These are phyloP conservation scores for Phaeosphaeria sp. DNA, from an alignment of 2,329 filamentous ascomycete genomes.

Conservation along the genomic window DNA sequence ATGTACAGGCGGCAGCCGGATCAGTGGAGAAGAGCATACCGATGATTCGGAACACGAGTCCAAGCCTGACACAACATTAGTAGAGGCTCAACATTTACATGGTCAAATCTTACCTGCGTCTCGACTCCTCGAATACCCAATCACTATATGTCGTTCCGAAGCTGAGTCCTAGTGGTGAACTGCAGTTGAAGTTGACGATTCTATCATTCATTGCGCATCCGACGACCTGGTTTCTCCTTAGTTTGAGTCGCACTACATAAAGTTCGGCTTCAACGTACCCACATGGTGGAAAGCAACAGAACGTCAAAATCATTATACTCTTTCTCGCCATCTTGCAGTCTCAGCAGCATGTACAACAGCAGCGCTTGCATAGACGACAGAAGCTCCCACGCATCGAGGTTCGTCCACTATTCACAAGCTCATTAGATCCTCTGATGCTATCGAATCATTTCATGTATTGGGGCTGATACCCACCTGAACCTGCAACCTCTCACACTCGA, in stretches of 20 bases:
- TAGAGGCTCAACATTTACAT: not conserved
- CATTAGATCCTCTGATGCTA: not conserved
- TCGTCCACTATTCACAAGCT: slow-evolving; percentile 27
- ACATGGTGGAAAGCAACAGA: slow-evolving; percentile 45
- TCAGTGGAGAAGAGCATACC: slow-evolving; percentile 54
- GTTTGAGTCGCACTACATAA: not conserved
- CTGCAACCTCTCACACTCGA: slow-evolving; percentile 52
- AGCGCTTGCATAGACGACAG: slow-evolving; percentile 55
- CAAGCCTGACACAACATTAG: slow-evolving; percentile 37
- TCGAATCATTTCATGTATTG: too few relatives aligned
- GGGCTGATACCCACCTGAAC: slow-evolving; percentile 44
- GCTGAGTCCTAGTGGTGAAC: slow-evolving; percentile 3
- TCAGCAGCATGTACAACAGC: slow-evolving; percentile 52
- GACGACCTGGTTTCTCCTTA: not conserved
- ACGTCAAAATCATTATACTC: slow-evolving; percentile 52
- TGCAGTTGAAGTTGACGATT: slow-evolving; percentile 2
- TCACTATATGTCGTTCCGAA: slow-evolving; percentile 45
- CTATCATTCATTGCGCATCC: slow-evolving; percentile 6
- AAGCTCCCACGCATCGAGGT: slow-evolving; percentile 47
- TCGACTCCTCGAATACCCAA: slow-evolving; percentile 53
- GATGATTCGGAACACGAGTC: slow-evolving; percentile 49
- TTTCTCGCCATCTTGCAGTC: slow-evolving; percentile 54
- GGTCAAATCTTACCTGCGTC: slow-evolving; percentile 37
- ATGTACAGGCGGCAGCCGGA: slow-evolving; percentile 47
- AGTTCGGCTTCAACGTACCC: slow-evolving; percentile 28